These are phyloP conservation scores for Sordariomycetes sp. DNA, from an alignment of 2,329 filamentous ascomycete species.

Conservation along the genomic window DNA sequence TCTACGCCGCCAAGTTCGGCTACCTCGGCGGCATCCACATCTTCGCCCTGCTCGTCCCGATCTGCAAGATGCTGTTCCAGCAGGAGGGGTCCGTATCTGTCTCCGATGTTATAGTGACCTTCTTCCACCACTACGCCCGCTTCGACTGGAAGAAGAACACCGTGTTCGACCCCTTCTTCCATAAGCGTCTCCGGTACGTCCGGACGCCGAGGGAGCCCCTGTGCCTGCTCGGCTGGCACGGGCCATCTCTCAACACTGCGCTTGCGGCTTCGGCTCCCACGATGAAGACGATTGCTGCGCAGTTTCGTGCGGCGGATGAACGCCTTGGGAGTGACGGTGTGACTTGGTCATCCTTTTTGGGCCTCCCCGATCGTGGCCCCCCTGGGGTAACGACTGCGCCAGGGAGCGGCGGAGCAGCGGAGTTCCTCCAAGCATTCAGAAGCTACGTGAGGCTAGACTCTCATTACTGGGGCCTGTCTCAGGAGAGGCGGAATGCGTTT, in stretches of 20 bases:
- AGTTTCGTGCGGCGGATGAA: conserved; percentile 35
- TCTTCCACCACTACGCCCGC: conserved; percentile 51
- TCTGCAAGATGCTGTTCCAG: conserved; percentile 43
- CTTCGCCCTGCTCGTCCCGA: conserved; percentile 45
- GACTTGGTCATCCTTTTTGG: conserved; percentile 33
- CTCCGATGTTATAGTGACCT: conserved; percentile 42
- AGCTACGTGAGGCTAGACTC: conserved; percentile 51
- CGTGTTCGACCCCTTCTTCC: conserved; percentile 51
- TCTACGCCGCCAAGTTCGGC: conserved; percentile 56
- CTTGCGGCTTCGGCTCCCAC: conserved; percentile 42
- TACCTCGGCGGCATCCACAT: conserved; percentile 57
- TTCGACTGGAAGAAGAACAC: conserved; percentile 47
- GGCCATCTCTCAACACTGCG: conserved; percentile 50
- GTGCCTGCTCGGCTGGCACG: conserved; percentile 51
- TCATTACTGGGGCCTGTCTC: conserved; percentile 54
- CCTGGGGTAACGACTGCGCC: neutral
- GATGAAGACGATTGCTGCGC: conserved; percentile 35
- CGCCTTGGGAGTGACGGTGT: conserved; percentile 23
- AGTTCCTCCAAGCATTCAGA: conserved; percentile 41
- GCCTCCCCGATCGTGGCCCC: neutral
- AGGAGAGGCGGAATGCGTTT: conserved; percentile 40
- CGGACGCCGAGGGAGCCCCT: conserved; percentile 49
- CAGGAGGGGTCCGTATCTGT: conserved; percentile 26
- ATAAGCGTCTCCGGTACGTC: conserved; percentile 37
- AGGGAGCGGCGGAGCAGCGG: conserved; percentile 16